Base-by-base conservation (phyloP, 1,139 yeast species). In the Blastobotrys capitulatus region DNA sequence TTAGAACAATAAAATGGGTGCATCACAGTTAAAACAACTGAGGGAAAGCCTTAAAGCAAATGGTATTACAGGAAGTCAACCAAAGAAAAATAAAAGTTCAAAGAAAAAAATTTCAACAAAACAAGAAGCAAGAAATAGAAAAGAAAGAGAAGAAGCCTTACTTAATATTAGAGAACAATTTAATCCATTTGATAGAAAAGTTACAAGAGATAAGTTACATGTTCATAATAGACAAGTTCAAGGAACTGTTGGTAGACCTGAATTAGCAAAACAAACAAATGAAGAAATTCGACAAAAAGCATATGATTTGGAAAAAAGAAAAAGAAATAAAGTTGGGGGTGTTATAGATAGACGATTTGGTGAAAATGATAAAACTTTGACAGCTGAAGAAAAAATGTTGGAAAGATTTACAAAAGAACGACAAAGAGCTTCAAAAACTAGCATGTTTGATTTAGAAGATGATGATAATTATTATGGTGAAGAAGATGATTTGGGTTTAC, bases 321-420 rank as follows among this genome's bases (percentile, higher is more conserved):
- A 74, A 49, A 79, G 80, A 57, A 86, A 87, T 56, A 84, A 79
- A 63, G 80, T 77, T 29, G 96, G 97, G 46, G 89, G 88, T 2
- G 62, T 94, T 18, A 66, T 80, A 4, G 98, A 94, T 72, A 77
- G 88, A 59, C 80, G 98, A 68, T 92, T 94, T 67, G 99, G 98
- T 64, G 98, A 92, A 64, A 78, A 80, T 59, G 83, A 87, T 67
- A 72, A 77, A 34, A 70, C 76, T 45, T 64, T 94, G 73, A 79
- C 84, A 19, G 82, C 82, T 13, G 98, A 94, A 67, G 97, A 92
- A 61, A 87, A 86, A 66, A 90, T 90, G 96, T 77, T 92, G 69
- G 96, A 86, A 62, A 82, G 53, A 71, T 94, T 88, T 70, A 86
- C 96, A 1, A 78, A 83, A 52, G 98, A 92, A 72, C 78, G 87